Evolutionary conservation across 768 basidiomycete species (phyloP), one percentile per base, ranked within the genome.

Genomic region (Leccinum ochraceum): DNA sequence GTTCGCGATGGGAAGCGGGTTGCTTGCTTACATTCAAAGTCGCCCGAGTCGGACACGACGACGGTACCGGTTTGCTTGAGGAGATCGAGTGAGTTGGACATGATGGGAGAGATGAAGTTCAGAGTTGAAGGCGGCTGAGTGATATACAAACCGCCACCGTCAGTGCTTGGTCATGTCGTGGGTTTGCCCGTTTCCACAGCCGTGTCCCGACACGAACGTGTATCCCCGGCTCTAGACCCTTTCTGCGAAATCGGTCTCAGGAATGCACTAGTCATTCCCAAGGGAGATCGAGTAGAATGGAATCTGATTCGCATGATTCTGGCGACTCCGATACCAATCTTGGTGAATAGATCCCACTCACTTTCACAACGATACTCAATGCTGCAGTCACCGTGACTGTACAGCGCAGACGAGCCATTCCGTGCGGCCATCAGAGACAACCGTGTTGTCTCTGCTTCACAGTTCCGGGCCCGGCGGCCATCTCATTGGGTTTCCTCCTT

Each of bases 21-120:
- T 4, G 66, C 79, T 71, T 60, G 24, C 24, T 24, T 24, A 81
- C 94, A 83, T 78, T 92, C 92, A 73, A 97, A 96, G 78, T 97
- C 95, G 58, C 95, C 96, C 60, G 94, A 95, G 83, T 99, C 96
- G 53, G 93, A 95, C 72, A 96, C 94, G 78, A 98, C 95, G 75
- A 91, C 86, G 72, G 96, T 98, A 70, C 95, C 96, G 69, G 91
- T 90, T 68, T 89, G 84, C 74, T 96, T 96, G 74, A 96, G 90
- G 62, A 75, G 78, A 71, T 92, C 91, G 67, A 93, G 87, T 52
- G 91, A 90, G 70, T 82, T 91, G 63, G 89, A 80, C 90, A 91
- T 92, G 78, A 67, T 83, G 77, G 76, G 77, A 42, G 67, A 55
- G 62, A 2, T 49, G 67, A 53, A 34, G 46, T 28, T 11, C 54